Base-by-base conservation (phyloP, 1,284 basidiomycete species). In the Gomphus bonarii region DNA sequence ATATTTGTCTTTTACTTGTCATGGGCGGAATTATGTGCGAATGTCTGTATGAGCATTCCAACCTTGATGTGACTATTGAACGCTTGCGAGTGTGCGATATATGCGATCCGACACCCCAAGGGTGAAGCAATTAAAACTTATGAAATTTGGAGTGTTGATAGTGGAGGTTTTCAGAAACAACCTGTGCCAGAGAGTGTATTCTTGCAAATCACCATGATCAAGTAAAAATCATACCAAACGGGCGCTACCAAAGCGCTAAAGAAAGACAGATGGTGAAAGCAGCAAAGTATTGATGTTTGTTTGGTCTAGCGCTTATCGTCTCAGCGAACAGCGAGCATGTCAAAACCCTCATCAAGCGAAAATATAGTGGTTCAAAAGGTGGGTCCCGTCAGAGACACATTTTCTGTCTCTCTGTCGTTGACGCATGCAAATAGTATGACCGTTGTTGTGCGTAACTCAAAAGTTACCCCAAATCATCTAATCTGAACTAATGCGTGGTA, bases 361-460 rank as follows among this genome's bases (percentile, higher is more conserved):
- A 87, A 93, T 69, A 81, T 88, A 65, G 75, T 94, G 63, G 82
- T 81, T 40, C 84, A 90, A 75, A 95, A 95, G 82, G 91, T 88
- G 79, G 63, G 9, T 16, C 46, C 50, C 3, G 30, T 22, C 18
- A 14, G n/a, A 5, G 35, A 48, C 35, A 33, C 22, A 40, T 40
- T 54, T 42, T 36, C 36, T 49, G 33, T 42, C 14, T 12, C 36
- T 31, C 36, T 25, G 14, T 38, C 28, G 33, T 31, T 25, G 5
- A 25, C 20, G 16, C n/a, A 35, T 16, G 22, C 20, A 10, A 33
- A 40, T 52, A 95, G 91, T 94, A 92, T 75, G 92, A 95, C 76
- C 89, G 90, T 67, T 95, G 92, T 71, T 66, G 91, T 94, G 76
- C 63, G 90, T 89, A 43, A 18, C 25, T 25, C 54, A 36, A 18